phyloP scores from a whole-genome alignment of 352 stramenopile species.

The Phytophthora constricta region DNA sequence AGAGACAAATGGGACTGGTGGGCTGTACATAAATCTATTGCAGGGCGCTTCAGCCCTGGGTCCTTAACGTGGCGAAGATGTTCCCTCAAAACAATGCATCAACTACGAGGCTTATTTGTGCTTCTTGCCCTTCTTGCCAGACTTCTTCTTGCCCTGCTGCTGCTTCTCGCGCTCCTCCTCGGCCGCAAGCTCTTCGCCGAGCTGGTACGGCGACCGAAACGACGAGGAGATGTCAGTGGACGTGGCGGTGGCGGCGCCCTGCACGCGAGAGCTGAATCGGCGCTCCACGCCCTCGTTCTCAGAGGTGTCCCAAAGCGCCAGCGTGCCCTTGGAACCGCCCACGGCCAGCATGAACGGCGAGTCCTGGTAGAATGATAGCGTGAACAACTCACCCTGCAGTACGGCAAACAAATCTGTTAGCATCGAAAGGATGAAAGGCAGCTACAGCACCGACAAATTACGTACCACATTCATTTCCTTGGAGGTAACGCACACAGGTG shows the following conservation, averaged over 20 bases:
- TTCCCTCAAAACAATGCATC: slow-evolving; percentile 1
- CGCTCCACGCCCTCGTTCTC: slow-evolving; percentile 89
- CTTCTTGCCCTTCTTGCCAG: slow-evolving; percentile 51
- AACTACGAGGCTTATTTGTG: slow-evolving; percentile 4
- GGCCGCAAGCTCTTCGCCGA: slow-evolving; percentile 77
- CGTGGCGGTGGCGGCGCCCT: slow-evolving; percentile 34
- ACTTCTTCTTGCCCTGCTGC: slow-evolving; percentile 60
- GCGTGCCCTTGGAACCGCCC: slow-evolving; percentile 87
- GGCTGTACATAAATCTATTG: slow-evolving; percentile 6
- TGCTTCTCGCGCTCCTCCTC: slow-evolving; percentile 74
- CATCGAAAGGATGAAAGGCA: background rate
- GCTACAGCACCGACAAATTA: slow-evolving; percentile 25
- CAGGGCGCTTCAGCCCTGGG: slow-evolving; percentile 1
- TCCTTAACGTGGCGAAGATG: slow-evolving; percentile 11
- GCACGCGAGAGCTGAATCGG: slow-evolving; percentile 80
- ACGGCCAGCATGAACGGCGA: slow-evolving; percentile 90
- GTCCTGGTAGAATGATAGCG: slow-evolving; percentile 91
- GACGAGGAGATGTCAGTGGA: slow-evolving; percentile 68
- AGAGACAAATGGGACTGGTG: background rate
- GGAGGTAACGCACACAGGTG: slow-evolving; percentile 81
- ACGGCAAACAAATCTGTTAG: slow-evolving; percentile 19
- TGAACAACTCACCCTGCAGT: slow-evolving; percentile 87
- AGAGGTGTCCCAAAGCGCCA: slow-evolving; percentile 91
- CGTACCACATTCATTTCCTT: slow-evolving; percentile 94
- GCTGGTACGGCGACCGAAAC: slow-evolving; percentile 75